Evolutionary conservation across 352 stramenopile genomes (phyloP), one percentile per base, ranked within the genome.

Genomic region (Globisporangium nunn): DNA sequence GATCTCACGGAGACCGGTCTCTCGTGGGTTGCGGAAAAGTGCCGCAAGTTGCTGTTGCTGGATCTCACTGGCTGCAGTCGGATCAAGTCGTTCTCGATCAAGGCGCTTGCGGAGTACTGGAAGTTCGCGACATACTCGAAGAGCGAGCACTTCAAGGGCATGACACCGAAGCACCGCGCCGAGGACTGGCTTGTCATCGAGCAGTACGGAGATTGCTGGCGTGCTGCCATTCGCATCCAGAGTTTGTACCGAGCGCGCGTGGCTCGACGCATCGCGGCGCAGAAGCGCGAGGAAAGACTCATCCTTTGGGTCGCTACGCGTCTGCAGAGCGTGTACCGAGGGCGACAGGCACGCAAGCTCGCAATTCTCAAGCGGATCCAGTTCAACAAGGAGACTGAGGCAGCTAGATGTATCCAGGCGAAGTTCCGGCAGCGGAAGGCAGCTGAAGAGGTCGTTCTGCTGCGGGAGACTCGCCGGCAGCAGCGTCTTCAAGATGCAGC

Each of bases 21-120:
- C 7, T 83, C 85, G 12, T 98, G 89, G 88, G 78, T 98, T 29
- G 81, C 86, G 37, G 78, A 91, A 60, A 75, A 77, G n/a, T 88
- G 88, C 43, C 52, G 63, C 3, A 76, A 71, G 18, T 52, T 94
- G 7, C 54, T 88, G 54, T 41, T 80, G 6, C 58, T 94, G 11
- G 80, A 94, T 44, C 50, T 93, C 41, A 86, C 80, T 3, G 75
- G 71, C 4, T 85, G 77, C 46, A 40, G 40, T 1, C 62, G 71
- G 31, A 69, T 91, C 15, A 59, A 59, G 6, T 64, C 66, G 3
- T 81, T 81, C 39, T 83, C 83, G 6, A 59, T 90, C 39, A 73
- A 85, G 28, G 67, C 81, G 2, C 64, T 93, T 1, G 72, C 72
- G 10, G 67, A 61, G 2, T 70, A 62, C 23, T 93, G 83, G 83